Evolutionary conservation across 1,284 basidiomycete species (phyloP), one percentile per base, ranked within the genome.

Genomic region (Sporisorium exsertum): DNA sequence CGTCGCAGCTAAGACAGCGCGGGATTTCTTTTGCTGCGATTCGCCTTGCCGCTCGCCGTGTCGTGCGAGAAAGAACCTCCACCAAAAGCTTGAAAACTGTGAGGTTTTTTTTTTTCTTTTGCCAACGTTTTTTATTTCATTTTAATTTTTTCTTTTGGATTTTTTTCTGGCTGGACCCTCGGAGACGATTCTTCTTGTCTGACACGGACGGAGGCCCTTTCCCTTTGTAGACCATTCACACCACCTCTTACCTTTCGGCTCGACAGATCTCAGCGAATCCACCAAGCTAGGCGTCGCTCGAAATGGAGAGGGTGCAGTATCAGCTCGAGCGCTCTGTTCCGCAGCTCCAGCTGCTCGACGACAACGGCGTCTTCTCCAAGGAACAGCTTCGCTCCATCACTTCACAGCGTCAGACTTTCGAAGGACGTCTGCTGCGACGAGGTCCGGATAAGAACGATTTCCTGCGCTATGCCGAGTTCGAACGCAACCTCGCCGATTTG

Each of bases 261-360:
- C 10, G 3, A 27, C 24, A 35, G 33, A 35, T 35, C 33, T 8
- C 12, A 35, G 9, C 12, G 33, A 8, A 13, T 12, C 12, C 33
- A 35, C 8, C 33, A 13, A 35, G n/a, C 33, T 32, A 5, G 8
- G 26, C 8, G 4, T 40, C 13, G 22, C 29, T n/a, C 45, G 16
- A 37, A 53, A 96, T 96, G 94, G 94, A 97, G 89, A 90, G 94
- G 76, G 94, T 97, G 0, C 93, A 96, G 80, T 96, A 93, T 81
- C 91, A 95, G 87, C 93, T 96, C 86, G 95, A 97, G 91, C 91
- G 94, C 88, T 95, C 95, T 90, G 92, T 97, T 89, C 91, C 92
- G 62, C 95, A 97, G 90, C 92, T 98, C 81, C 95, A 94, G 87
- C 94, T 97, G 87, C 89, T 97, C 26, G 91, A 93, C 77, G 90